Base-by-base conservation (phyloP, 192 early-diverging fungal species). In the Coemansia asiatica region DNA sequence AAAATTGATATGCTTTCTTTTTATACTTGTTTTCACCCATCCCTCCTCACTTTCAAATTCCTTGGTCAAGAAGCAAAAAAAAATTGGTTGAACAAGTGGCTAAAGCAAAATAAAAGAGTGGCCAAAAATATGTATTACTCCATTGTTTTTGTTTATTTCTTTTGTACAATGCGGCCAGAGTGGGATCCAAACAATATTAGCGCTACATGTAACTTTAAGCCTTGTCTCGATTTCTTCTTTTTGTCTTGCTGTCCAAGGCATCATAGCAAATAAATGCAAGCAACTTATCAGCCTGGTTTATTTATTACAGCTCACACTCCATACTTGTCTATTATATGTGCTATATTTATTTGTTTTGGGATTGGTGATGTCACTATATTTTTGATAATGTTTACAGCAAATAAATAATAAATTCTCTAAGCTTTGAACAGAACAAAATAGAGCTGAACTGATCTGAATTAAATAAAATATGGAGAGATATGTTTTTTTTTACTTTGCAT, bases 171-270 rank as follows among this genome's bases (percentile, higher is more conserved):
- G 54, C 28, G 6, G 13, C 28, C 40, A 44, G 16, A 18, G 40
- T 44, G 40, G 31, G 31, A 33, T 33, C 8, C n/a, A n/a, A n/a
- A n/a, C n/a, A 36, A 36, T 16, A 13, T 16, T 44, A 13, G 40
- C 40, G 40, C 40, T 44, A 56, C 28, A 56, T 56, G 54, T 56
- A 56, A 56, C 54, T 29, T 29, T 56, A n/a, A 15, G 27, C 54
- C 27, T 56, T 26, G 12, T 56, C 16, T 56, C 54, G 22, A 12
- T 29, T 44, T 44, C 29, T 29, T 19, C 29, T 6, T 13, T 31
- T 31, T 56, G 28, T 56, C n/a, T 56, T 29, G 54, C 54, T 21
- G 54, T 16, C 28, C 18, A 44, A 44, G 13, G 16, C 31, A 13
- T 44, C 31, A 13, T 44, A 44, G 8, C 16, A 44, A 44, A 44